A percentile compares a stretch with the other conserved stretches of the same genome.
phyloP scores from a whole-genome alignment of 352 stramenopile species.

The Phytophthora kernoviae region DNA sequence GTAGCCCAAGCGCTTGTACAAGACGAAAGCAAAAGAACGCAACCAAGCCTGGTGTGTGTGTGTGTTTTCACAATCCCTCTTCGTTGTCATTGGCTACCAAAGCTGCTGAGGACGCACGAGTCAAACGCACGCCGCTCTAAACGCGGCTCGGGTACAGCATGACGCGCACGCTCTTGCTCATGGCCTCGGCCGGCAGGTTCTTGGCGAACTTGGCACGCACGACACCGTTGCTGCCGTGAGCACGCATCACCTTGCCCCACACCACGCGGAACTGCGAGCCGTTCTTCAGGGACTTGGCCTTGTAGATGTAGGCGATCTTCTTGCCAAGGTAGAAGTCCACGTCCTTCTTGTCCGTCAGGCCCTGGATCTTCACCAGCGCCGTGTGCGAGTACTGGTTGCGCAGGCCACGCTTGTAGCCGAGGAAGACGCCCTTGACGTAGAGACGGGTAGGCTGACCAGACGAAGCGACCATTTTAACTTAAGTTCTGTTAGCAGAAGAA shows the following conservation, averaged over 20 bases:
- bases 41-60: conserved; percentile 16
- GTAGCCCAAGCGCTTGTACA: background rate
- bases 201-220: conserved; percentile 99
- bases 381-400: conserved; percentile 98
- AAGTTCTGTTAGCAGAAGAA: conserved; percentile 56
- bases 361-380: conserved; percentile 99
- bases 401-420: conserved; percentile 98
- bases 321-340: conserved; percentile 99
- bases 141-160: conserved; percentile 99
- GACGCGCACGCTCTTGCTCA: conserved; percentile 97
- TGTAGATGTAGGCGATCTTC: conserved; percentile 99
- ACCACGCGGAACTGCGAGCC: conserved; percentile 98
- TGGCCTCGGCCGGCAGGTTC: conserved; percentile 97
- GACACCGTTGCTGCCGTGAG: conserved; percentile 98
- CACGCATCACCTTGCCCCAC: conserved; percentile 98
- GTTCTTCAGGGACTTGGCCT: conserved; percentile 95
- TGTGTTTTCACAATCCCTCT: conserved; percentile 52
- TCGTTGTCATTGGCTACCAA: conserved; percentile 55
- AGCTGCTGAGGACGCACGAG: conserved; percentile 33
- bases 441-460: conserved; percentile 94
- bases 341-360: conserved; percentile 98
- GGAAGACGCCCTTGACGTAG: conserved; percentile 99
- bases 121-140: conserved; percentile 65
- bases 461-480: conserved; percentile 90
- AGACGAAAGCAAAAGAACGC: background rate